Base-by-base conservation (phyloP, 2,329 filamentous ascomycete genomes). In the Macrophomina tecta region DNA sequence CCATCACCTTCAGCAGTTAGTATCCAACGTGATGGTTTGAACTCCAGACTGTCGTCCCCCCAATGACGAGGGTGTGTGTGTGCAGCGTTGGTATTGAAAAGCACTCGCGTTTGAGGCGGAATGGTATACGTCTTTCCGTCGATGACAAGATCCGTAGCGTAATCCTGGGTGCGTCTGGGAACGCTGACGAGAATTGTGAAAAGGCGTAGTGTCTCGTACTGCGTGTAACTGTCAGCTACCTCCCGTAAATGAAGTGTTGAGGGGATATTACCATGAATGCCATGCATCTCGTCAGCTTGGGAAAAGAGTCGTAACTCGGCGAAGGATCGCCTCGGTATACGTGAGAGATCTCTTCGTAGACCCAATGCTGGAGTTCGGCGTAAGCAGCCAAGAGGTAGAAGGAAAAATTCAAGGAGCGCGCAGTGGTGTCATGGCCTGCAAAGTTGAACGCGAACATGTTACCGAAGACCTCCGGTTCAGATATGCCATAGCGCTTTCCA, bases 401-500 rank as follows among this genome's bases (percentile, higher is more conserved):
- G 1, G 77, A 73, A 63, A 79, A 84, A 0, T 78, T 77, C 7
- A 85, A 70, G 0, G 80, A 80, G 40, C 82, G 80, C 0, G 83
- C 81, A 0, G 82, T 83, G 0, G 83, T 85, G 67, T 86, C 84
- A 67, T 85, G 82, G 0, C 84, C 84, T 0, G 84, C 84, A 61
- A 85, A 76, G 60, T 82, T 84, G 68, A 84, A 79, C 42, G 12
- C 42, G 16, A 38, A 38, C 36, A 38, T 38, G 36, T 12, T 38
- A 7, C 36, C 36, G 11, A 38, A 38, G 36, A 38, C 36, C 11
- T 38, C 36, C 6, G 36, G 11, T 38, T 12, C 11, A 8, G 36
- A 38, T 38, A 38, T 8, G 6, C 7, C 36, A 38, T 7, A 7
- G 7, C 11, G 6, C 36, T 12, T 7, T 7, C 11, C 51, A 9